phyloP scores from a whole-genome alignment of 73 alveolate species.

The Paramecium sexaurelia region DNA sequence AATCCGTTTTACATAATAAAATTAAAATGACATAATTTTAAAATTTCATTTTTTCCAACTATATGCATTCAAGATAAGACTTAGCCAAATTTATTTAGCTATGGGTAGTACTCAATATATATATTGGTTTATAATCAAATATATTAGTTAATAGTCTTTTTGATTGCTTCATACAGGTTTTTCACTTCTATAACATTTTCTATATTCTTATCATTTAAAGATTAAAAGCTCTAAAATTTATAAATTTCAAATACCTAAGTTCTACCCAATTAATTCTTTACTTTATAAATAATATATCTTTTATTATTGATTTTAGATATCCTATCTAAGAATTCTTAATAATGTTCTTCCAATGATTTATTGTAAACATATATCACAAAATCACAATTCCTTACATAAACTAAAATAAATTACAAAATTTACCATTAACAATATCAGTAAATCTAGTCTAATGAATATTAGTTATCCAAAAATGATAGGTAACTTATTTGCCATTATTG shows the following conservation, averaged over 20 bases:
- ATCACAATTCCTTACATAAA: slow-evolving; percentile 1
- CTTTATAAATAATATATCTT: neutral
- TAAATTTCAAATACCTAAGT: neutral
- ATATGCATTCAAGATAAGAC: neutral
- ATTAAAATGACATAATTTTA: neutral
- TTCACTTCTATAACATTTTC: neutral
- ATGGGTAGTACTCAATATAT: neutral
- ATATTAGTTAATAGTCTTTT: slow-evolving; percentile 14
- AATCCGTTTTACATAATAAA: neutral
- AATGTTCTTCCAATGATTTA: neutral
- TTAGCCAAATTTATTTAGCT: neutral
- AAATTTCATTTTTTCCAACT: neutral
- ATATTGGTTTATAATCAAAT: slow-evolving; percentile 27
- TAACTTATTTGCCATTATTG: neutral
- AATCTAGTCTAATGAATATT: neutral
- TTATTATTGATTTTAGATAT: neutral
- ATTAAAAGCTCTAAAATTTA: neutral
- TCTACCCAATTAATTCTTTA: neutral
- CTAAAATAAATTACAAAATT: neutral
- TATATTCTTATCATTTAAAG: neutral
- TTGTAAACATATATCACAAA: neutral
- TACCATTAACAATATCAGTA: slow-evolving; percentile 14
- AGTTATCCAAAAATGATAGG: neutral
- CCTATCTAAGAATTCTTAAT: neutral
- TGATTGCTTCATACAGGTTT: slow-evolving; percentile 5